Base-by-base conservation (phyloP, 2,329 filamentous ascomycete species). In the Neofusicoccum cordaticola region DNA sequence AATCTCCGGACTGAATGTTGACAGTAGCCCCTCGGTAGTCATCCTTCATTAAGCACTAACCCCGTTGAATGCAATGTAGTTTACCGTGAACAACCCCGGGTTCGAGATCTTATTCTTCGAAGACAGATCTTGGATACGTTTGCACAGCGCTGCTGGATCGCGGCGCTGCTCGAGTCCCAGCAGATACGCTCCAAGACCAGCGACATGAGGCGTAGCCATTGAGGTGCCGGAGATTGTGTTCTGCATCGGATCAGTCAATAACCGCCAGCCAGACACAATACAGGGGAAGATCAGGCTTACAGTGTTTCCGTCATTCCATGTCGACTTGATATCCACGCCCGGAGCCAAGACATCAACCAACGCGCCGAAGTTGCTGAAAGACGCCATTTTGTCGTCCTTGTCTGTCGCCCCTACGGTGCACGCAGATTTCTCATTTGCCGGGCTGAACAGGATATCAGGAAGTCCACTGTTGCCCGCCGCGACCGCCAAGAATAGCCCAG, bases 201-300 rank as follows among this genome's bases (percentile, higher is more conserved):
- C 90, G 77, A 99, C 90, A 81, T 99, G 95, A 72, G 95, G 95
- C 67, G 95, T 98, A 67, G 95, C 95, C 95, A 99, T 99, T 63
- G 95, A 99, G 70, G 95, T 99, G 79, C 95, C 95, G 44, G 94
- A 98, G 84, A 99, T 99, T 82, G 92, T 97, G 88, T 99, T 99
- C 61, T 63, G n/a, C 41, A 9, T 17, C 27, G 31, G 1, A 31
- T 63, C 50, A 63, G 61, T 50, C 34, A 50, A 5, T n/a, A 15
- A 7, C 35, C 8, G 19, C 9, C 19, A 31, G 12, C 6, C 15
- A 13, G 2, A 45, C 3, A 27, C 44, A 37, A 2, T 13, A 52
- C 15, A 11, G n/a, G 22, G 12, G 12, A 47, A 22, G 3, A 15
- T 45, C 12, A 37, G 15, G 41, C 41, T 63, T 39, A 53, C 61